Evolutionary conservation across 2,329 filamentous ascomycete genomes (phyloP), one percentile per base, ranked within the genome.

Genomic region (Rhynchosporium agropyri): DNA sequence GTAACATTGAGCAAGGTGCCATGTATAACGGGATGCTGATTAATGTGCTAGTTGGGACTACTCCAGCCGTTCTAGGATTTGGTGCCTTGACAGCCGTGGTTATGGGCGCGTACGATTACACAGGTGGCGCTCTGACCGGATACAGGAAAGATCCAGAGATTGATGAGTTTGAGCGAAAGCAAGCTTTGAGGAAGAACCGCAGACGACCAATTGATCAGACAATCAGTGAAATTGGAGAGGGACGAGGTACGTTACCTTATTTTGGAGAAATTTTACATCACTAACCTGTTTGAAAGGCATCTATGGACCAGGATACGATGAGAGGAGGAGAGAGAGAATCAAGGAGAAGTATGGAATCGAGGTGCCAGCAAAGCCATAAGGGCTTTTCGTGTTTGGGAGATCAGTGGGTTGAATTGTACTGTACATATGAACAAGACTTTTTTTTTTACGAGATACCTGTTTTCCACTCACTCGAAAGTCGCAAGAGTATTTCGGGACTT

Each of bases 261-360:
- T 36, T 26, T 13, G 29, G n/a, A 38, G 13, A 29, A 5, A 33
- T 62, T 13, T 5, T 31, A 40, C 42, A 57, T 60, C 36, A 31
- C 64, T 65, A 67, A 66, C 51, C n/a, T 53, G 48, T 33, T 42
- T 38, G 29, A 36, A 68, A 90, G 88, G 88, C 58, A 86, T 91
- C 67, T 85, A 87, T 70, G 86, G 78, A 26, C 84, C 86, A 26
- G 87, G 87, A 33, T 91, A 89, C 70, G 84, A 84, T 60, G 87
- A 91, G 79, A 79, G 89, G 76, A 83, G 89, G 74, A 81, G 81
- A 66, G 80, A 88, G 75, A 80, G 86, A 70, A 81, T 91, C 74
- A 85, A 89, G 79, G 83, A 87, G 74, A 84, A 82, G 69, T 91
- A 91, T 72, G 87, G 88, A 61, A 84, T 90, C 68, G 87, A 90